Evolutionary conservation across 306 rosid genomes (phyloP).

Genomic region (Vigna hirtella): DNA sequence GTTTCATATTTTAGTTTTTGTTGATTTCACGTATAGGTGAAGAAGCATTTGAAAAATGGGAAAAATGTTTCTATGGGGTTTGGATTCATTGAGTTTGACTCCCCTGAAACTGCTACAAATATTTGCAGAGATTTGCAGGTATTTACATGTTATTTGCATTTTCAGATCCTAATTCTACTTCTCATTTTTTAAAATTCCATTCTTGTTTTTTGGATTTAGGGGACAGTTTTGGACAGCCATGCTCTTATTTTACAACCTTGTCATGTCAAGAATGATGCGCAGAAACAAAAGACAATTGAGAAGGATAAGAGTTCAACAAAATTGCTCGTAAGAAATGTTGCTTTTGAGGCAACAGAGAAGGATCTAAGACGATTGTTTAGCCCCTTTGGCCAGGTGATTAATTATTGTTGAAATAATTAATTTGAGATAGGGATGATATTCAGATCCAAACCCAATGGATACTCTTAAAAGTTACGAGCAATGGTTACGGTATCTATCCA

Average conservation of each 20-base stretch:
- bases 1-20: conserved; percentile 21
- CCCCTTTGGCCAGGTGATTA: conserved; percentile 95
- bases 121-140: conserved; percentile 82
- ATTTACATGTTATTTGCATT: conserved; percentile 29
- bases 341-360: conserved; percentile 89
- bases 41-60: conserved; percentile 87
- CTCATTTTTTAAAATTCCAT: conserved; percentile 21
- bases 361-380: conserved; percentile 86
- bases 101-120: conserved; percentile 74
- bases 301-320: conserved; percentile 88
- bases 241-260: conserved; percentile 80
- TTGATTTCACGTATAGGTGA: conserved; percentile 61
- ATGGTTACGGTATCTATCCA: neutral
- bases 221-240: conserved; percentile 87
- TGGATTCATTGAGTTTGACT: conserved; percentile 88
- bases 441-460: neutral
- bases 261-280: conserved; percentile 74
- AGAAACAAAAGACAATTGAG: conserved; percentile 55
- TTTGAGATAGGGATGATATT: neutral
- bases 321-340: conserved; percentile 79
- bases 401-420: conserved; percentile 38
- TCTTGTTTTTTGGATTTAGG: conserved; percentile 50
- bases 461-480: neutral
- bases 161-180: conserved; percentile 42
- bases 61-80: conserved; percentile 88